A percentile compares a stretch with the other conserved stretches of the same genome.
phyloP scores from a whole-genome alignment of 768 basidiomycete species.

The Multifurca ochricompacta region DNA sequence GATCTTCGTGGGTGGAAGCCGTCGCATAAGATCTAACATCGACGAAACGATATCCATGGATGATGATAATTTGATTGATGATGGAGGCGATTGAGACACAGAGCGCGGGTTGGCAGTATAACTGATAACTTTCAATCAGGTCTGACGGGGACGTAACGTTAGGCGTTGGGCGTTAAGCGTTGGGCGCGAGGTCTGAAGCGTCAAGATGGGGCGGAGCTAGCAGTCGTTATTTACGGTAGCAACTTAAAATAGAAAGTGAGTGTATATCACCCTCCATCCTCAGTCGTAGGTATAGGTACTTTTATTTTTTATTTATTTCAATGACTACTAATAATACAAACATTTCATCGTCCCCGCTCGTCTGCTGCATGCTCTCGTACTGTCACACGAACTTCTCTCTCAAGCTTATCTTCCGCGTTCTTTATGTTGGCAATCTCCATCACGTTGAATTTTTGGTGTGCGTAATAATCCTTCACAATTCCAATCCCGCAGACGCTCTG shows the following conservation, averaged over 20 bases:
- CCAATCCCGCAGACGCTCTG: slow-evolving; percentile 74
- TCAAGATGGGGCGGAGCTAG: too few relatives aligned
- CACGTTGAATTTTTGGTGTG: slow-evolving; percentile 69
- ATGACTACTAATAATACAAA: slow-evolving; percentile 38
- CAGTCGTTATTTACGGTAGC: background rate
- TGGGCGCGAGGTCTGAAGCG: too few relatives aligned
- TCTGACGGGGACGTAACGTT: background rate
- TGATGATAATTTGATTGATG: slow-evolving; percentile 28
- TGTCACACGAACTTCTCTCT: slow-evolving; percentile 28
- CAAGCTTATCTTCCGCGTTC: slow-evolving; percentile 32
- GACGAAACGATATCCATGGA: slow-evolving; percentile 78
- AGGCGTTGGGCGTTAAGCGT: background rate
- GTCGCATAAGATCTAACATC: slow-evolving; percentile 92
- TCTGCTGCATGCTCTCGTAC: background rate
- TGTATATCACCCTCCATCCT: too few relatives aligned
- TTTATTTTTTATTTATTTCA: too few relatives aligned
- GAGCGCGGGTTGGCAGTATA: too few relatives aligned
- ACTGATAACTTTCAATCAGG: background rate
- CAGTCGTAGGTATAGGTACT: too few relatives aligned
- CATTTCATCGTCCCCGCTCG: background rate
- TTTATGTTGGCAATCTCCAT: slow-evolving; percentile 53
- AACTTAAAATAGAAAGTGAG: background rate
- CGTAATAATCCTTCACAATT: slow-evolving; percentile 65
- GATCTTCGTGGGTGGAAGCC: slow-evolving; percentile 86
- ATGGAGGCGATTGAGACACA: too few relatives aligned